Percentiles rank a stretch among this genome's conserved stretches.
Evolutionary conservation across 345 rosid species (phyloP).

Genomic region (Linum trigynum): DNA sequence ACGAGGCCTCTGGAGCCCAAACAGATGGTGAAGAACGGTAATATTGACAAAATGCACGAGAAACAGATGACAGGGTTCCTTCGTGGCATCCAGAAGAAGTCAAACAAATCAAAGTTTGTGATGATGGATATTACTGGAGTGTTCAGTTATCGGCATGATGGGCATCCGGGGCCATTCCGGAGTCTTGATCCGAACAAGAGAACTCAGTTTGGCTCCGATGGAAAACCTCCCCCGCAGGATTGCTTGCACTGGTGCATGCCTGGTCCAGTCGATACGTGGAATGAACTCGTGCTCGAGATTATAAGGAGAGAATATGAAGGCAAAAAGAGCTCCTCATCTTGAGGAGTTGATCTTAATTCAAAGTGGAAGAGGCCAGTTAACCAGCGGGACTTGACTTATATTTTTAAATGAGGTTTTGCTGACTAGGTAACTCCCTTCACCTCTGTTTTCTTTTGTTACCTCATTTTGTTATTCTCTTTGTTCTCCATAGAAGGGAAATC

Average conservation of each 20-base stretch:
- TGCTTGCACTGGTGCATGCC: constrained; percentile 99
- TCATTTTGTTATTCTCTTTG: too few relatives aligned
- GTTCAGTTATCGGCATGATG: constrained; percentile 87
- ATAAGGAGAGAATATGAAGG: constrained; percentile 60
- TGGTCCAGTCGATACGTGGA: constrained; percentile 94
- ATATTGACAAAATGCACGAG: constrained; percentile 65
- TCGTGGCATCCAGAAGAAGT: constrained; percentile 31
- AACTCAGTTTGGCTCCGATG: constrained; percentile 68
- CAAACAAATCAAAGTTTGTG: constrained; percentile 44
- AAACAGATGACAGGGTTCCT: constrained; percentile 67
- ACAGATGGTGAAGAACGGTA: constrained; percentile 66
- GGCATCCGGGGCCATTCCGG: constrained; percentile 95
- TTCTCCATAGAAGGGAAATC: background rate
- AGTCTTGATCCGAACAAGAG: constrained; percentile 72
- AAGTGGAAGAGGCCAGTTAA: background rate
- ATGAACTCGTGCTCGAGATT: constrained; percentile 75
- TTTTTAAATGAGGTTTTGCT: background rate
- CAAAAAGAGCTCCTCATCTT: constrained; percentile 14
- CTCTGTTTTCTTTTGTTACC: background rate
- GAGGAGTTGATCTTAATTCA: background rate
- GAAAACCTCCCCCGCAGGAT: constrained; percentile 89
- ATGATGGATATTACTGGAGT: constrained; percentile 80
- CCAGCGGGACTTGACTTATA: too few relatives aligned
- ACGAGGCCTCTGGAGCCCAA: constrained; percentile 50
- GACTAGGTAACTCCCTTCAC: background rate